A percentile compares a stretch with the other conserved stretches of the same genome.
Conservation (phyloP, 345 rosid genomes). For the Gossypium stocksii region DNA sequence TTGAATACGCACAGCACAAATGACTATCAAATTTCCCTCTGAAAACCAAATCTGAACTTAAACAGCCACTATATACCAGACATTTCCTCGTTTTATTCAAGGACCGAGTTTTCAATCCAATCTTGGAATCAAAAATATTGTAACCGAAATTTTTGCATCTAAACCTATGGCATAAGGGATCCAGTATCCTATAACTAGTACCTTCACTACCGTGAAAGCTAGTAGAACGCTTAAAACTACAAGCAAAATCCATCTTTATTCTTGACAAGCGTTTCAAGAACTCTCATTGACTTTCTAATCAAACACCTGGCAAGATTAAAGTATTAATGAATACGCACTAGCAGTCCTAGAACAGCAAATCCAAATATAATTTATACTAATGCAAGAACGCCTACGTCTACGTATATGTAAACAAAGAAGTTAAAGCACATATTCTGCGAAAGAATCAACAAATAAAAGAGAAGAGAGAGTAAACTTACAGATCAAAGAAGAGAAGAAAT, state of each 20-base stretch:
- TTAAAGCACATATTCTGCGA: not conserved
- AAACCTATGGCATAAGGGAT: not conserved
- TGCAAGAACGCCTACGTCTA: not conserved
- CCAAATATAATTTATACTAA: not conserved
- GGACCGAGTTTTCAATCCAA: not conserved
- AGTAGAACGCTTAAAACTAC: not conserved
- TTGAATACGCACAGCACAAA: not conserved
- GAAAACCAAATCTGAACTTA: not conserved
- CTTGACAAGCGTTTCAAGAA: not conserved
- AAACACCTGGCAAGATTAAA: not conserved
- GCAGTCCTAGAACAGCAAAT: not conserved
- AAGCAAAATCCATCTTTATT: constrained; percentile 2
- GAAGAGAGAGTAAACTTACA: not conserved
- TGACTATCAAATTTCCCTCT: not conserved
- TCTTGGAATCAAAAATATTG: not conserved
- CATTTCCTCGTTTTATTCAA: not conserved
- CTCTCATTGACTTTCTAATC: not conserved
- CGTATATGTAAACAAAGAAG: not conserved
- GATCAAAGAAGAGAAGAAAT: not conserved
- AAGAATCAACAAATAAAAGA: not conserved
- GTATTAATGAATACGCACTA: not conserved
- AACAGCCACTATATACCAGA: not conserved
- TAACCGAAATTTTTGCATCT: not conserved
- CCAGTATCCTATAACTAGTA: not conserved
- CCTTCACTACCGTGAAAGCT: not conserved